A percentile compares a stretch with the other conserved stretches of the same genome.
Evolutionary conservation across 306 rosid genomes (phyloP).

Genomic region (Canavalia ensiformis): DNA sequence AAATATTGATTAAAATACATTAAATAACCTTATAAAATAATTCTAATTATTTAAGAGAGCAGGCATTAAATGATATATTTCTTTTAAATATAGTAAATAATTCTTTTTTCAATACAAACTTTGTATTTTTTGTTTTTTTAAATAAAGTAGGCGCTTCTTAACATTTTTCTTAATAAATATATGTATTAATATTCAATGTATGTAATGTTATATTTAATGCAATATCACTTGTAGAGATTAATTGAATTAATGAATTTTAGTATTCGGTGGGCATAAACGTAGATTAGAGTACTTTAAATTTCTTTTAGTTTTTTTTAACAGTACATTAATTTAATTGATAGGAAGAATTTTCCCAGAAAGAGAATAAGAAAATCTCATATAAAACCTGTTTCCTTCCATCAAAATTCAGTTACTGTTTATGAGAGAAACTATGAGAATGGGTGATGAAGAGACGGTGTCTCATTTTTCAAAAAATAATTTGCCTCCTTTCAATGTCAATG

Average conservation of each 20-base stretch:
- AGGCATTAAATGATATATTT: neutral
- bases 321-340: neutral
- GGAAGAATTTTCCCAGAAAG: neutral
- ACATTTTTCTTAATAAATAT: neutral
- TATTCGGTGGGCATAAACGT: neutral
- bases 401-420: neutral
- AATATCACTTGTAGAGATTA: neutral
- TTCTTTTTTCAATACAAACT: neutral
- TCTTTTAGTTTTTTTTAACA: neutral
- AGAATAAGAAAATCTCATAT: neutral
- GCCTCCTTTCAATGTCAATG: neutral
- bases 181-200: neutral
- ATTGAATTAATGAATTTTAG: neutral
- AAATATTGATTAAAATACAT: neutral
- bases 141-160: too few species aligned
- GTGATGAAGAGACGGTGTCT: neutral
- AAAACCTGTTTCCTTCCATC: neutral
- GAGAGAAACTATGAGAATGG: neutral
- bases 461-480: neutral
- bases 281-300: neutral
- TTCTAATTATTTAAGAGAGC: neutral
- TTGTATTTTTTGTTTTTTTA: too few species aligned
- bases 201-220: neutral
- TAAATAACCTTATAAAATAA: neutral
- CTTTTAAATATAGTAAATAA: neutral